Evolutionary conservation across 352 stramenopile genomes (phyloP).

Genomic region (Phytopythium litorale): DNA sequence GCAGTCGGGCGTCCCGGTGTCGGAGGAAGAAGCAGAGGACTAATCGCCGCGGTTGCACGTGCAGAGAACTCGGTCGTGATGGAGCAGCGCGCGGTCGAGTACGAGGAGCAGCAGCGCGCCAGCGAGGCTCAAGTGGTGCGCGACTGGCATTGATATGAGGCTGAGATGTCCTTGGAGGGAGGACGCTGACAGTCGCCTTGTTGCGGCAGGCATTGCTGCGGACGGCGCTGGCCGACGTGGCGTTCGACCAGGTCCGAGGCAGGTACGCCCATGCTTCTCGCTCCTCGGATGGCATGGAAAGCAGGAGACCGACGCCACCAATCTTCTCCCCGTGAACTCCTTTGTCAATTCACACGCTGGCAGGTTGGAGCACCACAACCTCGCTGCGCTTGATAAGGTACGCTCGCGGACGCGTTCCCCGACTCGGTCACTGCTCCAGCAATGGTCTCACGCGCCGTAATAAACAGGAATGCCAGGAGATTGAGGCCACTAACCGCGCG

Average conservation of each 20-base stretch:
- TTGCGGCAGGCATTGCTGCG: constrained; percentile 11
- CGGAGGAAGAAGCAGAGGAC: not conserved
- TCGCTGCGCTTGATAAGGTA: constrained; percentile 25
- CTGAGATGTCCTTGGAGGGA: not conserved
- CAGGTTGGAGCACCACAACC: constrained; percentile 32
- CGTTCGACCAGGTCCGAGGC: constrained; percentile 16
- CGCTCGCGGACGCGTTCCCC: not conserved
- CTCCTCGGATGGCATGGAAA: no score
- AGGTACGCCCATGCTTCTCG: constrained; percentile 9
- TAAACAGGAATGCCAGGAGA: constrained; percentile 25
- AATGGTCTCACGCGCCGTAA: not conserved
- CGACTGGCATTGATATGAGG: not conserved
- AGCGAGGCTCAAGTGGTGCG: constrained; percentile 34
- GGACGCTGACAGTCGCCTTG: not conserved
- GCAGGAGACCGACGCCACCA: no score
- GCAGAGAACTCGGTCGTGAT: constrained; percentile 42
- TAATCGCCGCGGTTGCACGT: not conserved
- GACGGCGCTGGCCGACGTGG: constrained; percentile 15
- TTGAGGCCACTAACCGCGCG: constrained; percentile 25
- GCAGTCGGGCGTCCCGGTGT: not conserved
- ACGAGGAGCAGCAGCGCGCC: constrained; percentile 20
- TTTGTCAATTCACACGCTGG: not conserved
- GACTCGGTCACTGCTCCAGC: not conserved
- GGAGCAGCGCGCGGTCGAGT: constrained; percentile 34
- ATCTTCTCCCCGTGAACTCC: no score